Evolutionary conservation across 345 rosid species (phyloP).

Genomic region (Raphanus sativus): DNA sequence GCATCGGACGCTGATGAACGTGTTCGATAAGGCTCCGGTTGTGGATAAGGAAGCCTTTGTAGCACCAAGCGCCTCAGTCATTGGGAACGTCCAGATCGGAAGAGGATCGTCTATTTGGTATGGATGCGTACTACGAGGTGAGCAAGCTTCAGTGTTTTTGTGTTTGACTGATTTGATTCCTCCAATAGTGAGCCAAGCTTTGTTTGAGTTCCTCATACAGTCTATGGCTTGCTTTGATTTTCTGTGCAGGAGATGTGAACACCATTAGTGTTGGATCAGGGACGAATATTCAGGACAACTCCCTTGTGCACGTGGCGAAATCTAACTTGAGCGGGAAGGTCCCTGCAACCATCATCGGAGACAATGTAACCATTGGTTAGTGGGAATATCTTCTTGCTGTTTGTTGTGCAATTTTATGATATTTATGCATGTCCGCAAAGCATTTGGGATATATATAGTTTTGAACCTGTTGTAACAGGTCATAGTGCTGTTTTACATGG

Average conservation of each 20-base stretch:
- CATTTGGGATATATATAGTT: constrained; percentile 11
- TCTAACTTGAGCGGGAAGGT: constrained; percentile 93
- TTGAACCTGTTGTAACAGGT: constrained; percentile 54
- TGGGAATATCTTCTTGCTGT: constrained; percentile 17
- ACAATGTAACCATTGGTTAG: constrained; percentile 95
- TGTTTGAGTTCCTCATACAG: neutral
- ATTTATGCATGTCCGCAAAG: constrained; percentile 10
- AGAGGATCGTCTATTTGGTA: constrained; percentile 89
- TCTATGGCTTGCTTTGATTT: constrained; percentile 8
- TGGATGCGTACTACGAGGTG: constrained; percentile 97
- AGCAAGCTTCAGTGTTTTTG: constrained; percentile 20
- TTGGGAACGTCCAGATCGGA: constrained; percentile 84
- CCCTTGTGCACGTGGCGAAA: constrained; percentile 95
- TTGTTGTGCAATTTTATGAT: neutral
- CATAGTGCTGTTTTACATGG: constrained; percentile 98
- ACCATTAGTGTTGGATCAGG: constrained; percentile 76
- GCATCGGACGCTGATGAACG: constrained; percentile 91
- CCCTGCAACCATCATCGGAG: constrained; percentile 77
- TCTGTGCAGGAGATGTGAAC: constrained; percentile 76
- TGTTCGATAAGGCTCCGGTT: constrained; percentile 78
- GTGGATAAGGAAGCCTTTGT: constrained; percentile 88
- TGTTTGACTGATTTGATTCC: constrained; percentile 14
- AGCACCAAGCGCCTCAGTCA: constrained; percentile 90
- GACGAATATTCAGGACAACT: constrained; percentile 96
- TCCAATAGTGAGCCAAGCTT: neutral